A percentile compares a stretch with the other conserved stretches of the same genome.
phyloP scores from a whole-genome alignment of 2,329 filamentous ascomycete genomes.

The Metarhizium album region DNA sequence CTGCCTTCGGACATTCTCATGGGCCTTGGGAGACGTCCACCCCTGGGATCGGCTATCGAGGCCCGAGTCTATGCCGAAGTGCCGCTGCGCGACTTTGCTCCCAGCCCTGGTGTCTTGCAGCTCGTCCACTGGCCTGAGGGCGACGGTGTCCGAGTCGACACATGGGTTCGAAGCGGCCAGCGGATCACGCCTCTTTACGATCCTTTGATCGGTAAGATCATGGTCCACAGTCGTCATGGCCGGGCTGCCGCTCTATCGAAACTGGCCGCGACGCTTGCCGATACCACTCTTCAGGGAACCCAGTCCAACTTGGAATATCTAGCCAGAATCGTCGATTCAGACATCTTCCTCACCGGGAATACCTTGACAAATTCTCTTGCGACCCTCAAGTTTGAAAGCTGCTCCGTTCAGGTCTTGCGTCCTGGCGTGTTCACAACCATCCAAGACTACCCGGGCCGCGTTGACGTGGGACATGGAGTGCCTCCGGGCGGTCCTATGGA shows the following conservation, averaged over 20 bases:
- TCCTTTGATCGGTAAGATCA: constrained; percentile 46
- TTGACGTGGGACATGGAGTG: constrained; percentile 45
- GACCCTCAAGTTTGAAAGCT: constrained; percentile 35
- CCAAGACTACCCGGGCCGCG: constrained; percentile 48
- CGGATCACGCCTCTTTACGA: constrained; percentile 47
- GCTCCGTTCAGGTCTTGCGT: constrained; percentile 44
- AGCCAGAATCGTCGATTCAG: constrained; percentile 33
- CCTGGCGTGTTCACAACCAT: constrained; percentile 47
- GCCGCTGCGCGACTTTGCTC: constrained; percentile 44
- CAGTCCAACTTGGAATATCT: constrained; percentile 48
- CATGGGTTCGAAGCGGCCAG: constrained; percentile 48
- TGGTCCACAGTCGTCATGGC: constrained; percentile 34
- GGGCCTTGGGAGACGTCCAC: constrained; percentile 5
- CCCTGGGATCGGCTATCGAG: constrained; percentile 23
- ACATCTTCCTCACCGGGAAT: constrained; percentile 34
- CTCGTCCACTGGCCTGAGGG: constrained; percentile 41
- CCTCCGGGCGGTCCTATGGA: constrained; percentile 53
- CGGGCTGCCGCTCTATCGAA: constrained; percentile 29
- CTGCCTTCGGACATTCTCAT: constrained; percentile 7
- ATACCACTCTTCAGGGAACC: constrained; percentile 33
- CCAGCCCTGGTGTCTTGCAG: constrained; percentile 48
- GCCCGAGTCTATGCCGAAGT: constrained; percentile 33
- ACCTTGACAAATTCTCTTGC: constrained; percentile 47
- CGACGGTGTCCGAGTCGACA: constrained; percentile 44
- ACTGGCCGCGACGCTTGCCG: constrained; percentile 31